Conservation (phyloP, 495 filamentous ascomycete species). For the Hypoxylon lenormandii region DNA sequence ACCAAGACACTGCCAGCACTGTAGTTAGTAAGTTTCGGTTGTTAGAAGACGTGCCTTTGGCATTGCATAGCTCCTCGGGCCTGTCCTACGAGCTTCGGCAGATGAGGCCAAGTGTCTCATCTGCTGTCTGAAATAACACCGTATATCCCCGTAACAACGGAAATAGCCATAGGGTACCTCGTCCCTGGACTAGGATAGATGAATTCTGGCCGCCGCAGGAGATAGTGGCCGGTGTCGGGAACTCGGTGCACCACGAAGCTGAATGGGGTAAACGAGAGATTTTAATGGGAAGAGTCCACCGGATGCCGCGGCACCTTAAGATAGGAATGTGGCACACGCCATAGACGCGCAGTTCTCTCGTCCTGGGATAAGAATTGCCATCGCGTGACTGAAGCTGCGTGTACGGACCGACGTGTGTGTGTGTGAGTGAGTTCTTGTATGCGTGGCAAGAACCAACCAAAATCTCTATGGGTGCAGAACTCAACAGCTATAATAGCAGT, state of each 20-base stretch:
- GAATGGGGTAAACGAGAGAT: not conserved
- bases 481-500: constrained; percentile 10
- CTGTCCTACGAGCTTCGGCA: not conserved
- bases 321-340: constrained; percentile 1
- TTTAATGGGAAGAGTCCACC: not conserved
- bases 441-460: constrained; percentile 11
- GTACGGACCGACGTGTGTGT: constrained; percentile 7
- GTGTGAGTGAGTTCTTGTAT: constrained; percentile 4
- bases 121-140: constrained; percentile 12
- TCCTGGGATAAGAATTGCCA: not conserved
- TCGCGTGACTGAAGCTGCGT: constrained; percentile 1
- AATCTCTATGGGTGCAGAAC: constrained; percentile 13
- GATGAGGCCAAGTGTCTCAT: constrained; percentile 13
- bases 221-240: not conserved
- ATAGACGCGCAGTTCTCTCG: not conserved
- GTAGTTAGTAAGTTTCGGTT: constrained; percentile 12
- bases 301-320: not conserved
- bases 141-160: not conserved
- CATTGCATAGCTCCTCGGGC: not conserved
- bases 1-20: constrained; percentile 12
- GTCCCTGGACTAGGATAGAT: not conserved
- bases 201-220: not conserved
- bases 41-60: constrained; percentile 15
- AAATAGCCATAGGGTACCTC: constrained; percentile 3
- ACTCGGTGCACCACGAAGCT: not conserved